phyloP scores from a whole-genome alignment of 2,329 filamentous ascomycete species.

The Aspergillus versicolor region DNA sequence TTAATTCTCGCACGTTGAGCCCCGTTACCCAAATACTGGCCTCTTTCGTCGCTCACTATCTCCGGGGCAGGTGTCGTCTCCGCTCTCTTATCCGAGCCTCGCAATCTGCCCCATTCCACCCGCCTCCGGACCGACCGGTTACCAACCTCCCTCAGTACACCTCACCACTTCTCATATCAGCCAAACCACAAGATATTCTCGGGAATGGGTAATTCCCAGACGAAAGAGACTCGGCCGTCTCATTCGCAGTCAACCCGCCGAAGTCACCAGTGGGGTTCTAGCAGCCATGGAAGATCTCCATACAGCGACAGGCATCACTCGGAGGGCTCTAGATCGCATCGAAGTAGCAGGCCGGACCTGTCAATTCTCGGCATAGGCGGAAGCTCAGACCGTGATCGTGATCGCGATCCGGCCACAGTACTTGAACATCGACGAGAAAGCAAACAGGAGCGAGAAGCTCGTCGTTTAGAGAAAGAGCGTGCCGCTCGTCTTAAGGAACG shows the following conservation, averaged over 20 bases:
- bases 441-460: conserved; percentile 84
- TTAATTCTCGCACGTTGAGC: not conserved
- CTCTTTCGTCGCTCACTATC: conserved; percentile 11
- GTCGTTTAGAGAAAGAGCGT: conserved; percentile 80
- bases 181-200: conserved; percentile 6
- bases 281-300: conserved; percentile 29
- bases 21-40: not conserved
- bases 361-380: conserved; percentile 58
- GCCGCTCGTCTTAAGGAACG: conserved; percentile 74
- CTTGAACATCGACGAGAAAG: conserved; percentile 74
- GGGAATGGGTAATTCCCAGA: conserved; percentile 48
- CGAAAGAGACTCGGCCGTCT: conserved; percentile 45
- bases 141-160: not conserved
- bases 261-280: conserved; percentile 29
- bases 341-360: conserved; percentile 59
- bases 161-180: conserved; percentile 1
- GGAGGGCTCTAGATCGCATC: conserved; percentile 47
- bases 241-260: conserved; percentile 27
- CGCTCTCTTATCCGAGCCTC: conserved; percentile 23
- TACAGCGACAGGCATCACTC: conserved; percentile 30
- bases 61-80: conserved; percentile 15
- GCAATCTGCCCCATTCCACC: conserved; percentile 14
- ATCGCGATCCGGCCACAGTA: conserved; percentile 50
- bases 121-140: not conserved
- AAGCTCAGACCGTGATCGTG: conserved; percentile 51